Base-by-base conservation (phyloP, 495 filamentous ascomycete genomes). In the Penicillium pancosmium region DNA sequence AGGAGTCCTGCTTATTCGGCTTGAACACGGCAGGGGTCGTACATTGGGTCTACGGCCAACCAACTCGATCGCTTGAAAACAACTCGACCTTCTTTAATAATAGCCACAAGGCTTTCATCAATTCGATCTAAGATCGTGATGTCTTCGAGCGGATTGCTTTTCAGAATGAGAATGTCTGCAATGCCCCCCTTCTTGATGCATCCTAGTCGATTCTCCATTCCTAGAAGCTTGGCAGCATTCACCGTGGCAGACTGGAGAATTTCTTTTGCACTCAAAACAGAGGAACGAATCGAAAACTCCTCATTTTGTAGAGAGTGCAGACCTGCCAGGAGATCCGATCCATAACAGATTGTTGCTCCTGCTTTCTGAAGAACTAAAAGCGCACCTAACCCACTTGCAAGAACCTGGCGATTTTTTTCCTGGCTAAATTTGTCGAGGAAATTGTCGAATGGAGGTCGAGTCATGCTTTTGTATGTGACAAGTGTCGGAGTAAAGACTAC, bases 221-320 rank as follows among this genome's bases (percentile, higher is more conserved):
- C 60, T 38, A 81, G 48, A 60, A 73, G 70, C 38, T 61, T 64
- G 15, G 82, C 80, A 5, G 78, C 64, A 59, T 77, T 80, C 9
- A 82, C 58, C 5, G 81, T 83, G 0, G 82, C 80, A 33, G 72
- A 77, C 59, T 78, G 73, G 48, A 84, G 55, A n/a, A 84, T 68
- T 47, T 75, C 72, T 19, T 67, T 50, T 7, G 70, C 59, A 40
- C 64, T 73, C 19, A 81, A 57, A 1, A 75, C 79, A 11, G 69
- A 48, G 1, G 71, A 61, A 16, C 80, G 68, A 7, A 83, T 61
- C 4, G 60, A 56, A 51, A 82, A 83, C 57, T 83, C 82, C 34
- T 72, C 63, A 7, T 68, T 75, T 71, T 84, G 78, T 34, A 73
- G 66, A 21, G 60, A 52, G 18, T 69, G 67, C 56, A 82, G 33